Evolutionary conservation across 495 filamentous ascomycete species (phyloP).

Genomic region (Ascodesmis nigricans): DNA sequence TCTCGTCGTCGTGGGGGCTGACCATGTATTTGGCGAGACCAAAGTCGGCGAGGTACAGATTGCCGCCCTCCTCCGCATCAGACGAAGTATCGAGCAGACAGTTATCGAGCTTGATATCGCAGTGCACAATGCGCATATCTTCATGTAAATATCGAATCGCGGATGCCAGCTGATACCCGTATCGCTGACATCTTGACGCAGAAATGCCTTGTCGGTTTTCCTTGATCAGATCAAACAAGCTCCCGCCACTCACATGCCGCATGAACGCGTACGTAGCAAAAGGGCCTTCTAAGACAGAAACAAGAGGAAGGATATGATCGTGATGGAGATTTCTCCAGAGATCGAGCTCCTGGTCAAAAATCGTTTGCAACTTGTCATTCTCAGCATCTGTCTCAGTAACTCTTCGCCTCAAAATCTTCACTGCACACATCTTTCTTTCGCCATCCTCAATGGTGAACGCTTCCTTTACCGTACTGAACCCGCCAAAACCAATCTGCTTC

Average conservation of each 20-base stretch:
- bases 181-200: conserved; percentile 34
- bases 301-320: conserved; percentile 39
- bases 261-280: conserved; percentile 59
- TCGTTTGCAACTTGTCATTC: conserved; percentile 46
- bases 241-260: conserved; percentile 42
- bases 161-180: conserved; percentile 43
- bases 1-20: conserved; percentile 28
- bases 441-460: conserved; percentile 41
- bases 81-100: conserved; percentile 41
- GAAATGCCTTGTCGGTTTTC: conserved; percentile 33
- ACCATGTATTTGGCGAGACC: conserved; percentile 51
- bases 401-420: conserved; percentile 52
- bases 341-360: conserved; percentile 52
- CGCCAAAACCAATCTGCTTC: conserved; percentile 45
- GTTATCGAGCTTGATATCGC: conserved; percentile 61
- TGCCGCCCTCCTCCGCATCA: conserved; percentile 30
- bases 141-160: conserved; percentile 53
- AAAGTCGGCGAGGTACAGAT: conserved; percentile 49
- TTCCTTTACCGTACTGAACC: conserved; percentile 51
- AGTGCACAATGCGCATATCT: conserved; percentile 46
- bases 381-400: conserved; percentile 36
- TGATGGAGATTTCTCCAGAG: conserved; percentile 52
- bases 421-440: conserved; percentile 34
- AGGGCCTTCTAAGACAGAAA: conserved; percentile 47
- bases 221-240: conserved; percentile 46